Evolutionary conservation across 2,329 filamentous ascomycete species (phyloP), one percentile per base, ranked within the genome.

Genomic region (Drechslerella dactyloides): DNA sequence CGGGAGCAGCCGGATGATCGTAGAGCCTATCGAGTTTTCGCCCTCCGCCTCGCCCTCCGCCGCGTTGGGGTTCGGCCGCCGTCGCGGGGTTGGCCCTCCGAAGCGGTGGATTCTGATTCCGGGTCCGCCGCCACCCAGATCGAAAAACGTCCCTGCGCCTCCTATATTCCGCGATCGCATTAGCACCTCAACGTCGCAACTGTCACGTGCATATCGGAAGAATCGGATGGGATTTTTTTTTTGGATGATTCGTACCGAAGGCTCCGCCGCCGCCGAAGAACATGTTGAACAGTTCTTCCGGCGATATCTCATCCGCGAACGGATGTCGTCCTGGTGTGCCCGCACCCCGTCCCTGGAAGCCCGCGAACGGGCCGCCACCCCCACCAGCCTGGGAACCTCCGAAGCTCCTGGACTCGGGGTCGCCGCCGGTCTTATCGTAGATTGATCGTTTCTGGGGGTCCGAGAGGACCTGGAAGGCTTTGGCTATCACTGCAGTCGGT

Each of bases 91-190:
- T 4, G 82, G 85, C 60, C 94, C 93, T 76, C 93, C 93, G 79
- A 99, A 97, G 79, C 97, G 93, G 80, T 97, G 94, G 73, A 99
- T 91, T 72, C 93, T 87, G 76, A 99, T 88, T 19, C 93, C 93
- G 1, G 93, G 92, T 6, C 92, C 91, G 72, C 93, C 93, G 75
- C 91, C 58, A 15, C 91, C 91, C 73, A 84, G 85, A 77, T 91
- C 89, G 80, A 93, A 91, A 46, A 81, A 84, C 84, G 75, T 24
- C 74, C 84, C 80, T 74, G 83, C 83, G 76, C 82, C 83, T 57
- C 81, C 83, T 84, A 70, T 24, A 46, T 51, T n/a, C 70, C 73
- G 27, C 27, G 8, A 33, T 76, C 69, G 58, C 52, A 55, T 75
- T 74, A 75, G 65, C 30, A 53, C 11, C 3, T 10, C 5, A 8